phyloP scores from a whole-genome alignment of 148 eudicot genomes.

The Pouteria glomerata region DNA sequence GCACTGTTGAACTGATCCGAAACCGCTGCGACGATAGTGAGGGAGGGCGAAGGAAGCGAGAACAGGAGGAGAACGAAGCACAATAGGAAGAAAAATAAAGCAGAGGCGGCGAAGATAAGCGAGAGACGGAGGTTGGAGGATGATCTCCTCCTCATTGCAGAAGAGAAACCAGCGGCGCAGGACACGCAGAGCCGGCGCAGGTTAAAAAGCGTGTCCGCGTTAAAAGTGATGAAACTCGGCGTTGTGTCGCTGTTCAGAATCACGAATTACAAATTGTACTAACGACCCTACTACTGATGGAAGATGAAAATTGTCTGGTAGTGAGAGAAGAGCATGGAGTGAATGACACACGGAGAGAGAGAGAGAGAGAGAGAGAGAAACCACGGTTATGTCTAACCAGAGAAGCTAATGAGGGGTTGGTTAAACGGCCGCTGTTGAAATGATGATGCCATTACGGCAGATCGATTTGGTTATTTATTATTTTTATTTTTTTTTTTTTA shows the following conservation, averaged over 20 bases:
- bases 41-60: slow-evolving; percentile 6
- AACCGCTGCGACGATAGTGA: slow-evolving; percentile 3
- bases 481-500: too few species aligned
- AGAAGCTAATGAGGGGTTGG: background rate
- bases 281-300: too few species aligned
- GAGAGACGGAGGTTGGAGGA: slow-evolving; percentile 4
- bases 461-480: too few species aligned
- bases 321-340: background rate
- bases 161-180: slow-evolving; percentile 9
- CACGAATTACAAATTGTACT: background rate
- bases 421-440: background rate
- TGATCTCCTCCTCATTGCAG: slow-evolving; percentile 21
- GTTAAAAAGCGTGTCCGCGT: background rate
- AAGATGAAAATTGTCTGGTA: too few species aligned
- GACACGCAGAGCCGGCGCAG: slow-evolving; percentile 5
- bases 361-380: slow-evolving; percentile 5
- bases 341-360: background rate
- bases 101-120: background rate
- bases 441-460: too few species aligned
- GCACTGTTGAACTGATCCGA: slow-evolving; percentile 13
- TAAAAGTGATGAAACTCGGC: background rate
- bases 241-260: background rate
- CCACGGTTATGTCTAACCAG: background rate
- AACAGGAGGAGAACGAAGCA: slow-evolving; percentile 9
- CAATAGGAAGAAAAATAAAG: slow-evolving; percentile 10